These are phyloP conservation scores for Pseudocercospora crystallina DNA, from an alignment of 2,329 filamentous ascomycete species.

Conservation along the genomic window DNA sequence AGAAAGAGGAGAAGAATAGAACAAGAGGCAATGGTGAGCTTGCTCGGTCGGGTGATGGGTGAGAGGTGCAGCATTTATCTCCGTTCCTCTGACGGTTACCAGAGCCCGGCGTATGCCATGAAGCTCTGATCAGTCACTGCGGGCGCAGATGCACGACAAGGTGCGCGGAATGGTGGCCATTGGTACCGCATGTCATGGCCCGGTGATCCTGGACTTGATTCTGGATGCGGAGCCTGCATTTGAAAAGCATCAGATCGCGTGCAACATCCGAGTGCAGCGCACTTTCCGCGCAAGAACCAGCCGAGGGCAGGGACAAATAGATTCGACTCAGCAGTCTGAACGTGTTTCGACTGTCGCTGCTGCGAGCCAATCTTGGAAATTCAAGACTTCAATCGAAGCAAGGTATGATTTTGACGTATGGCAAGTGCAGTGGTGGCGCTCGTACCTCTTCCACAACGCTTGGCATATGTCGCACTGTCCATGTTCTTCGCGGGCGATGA, in stretches of 20 bases:
- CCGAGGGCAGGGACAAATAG: no score
- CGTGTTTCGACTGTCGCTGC: no score
- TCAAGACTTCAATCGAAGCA: not conserved
- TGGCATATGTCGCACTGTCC: conserved; percentile 1
- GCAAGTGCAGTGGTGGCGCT: conserved; percentile 8
- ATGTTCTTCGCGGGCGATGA: not conserved
- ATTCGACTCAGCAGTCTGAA: no score
- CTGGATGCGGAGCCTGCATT: not conserved
- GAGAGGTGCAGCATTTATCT: conserved; percentile 16
- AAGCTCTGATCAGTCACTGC: conserved; percentile 11
- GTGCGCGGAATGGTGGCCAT: conserved; percentile 13
- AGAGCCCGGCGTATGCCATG: conserved; percentile 14
- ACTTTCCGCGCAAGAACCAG: no score
- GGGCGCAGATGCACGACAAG: conserved; percentile 18
- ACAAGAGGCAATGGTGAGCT: not conserved
- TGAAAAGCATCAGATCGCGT: not conserved
- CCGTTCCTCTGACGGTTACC: conserved; percentile 7
- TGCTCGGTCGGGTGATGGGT: not conserved
- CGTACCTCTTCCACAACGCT: conserved; percentile 1
- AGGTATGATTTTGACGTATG: conserved; percentile 3
- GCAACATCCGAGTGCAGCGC: not conserved
- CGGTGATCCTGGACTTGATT: conserved; percentile 15
- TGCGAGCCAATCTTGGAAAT: no score
- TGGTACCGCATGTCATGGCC: conserved; percentile 13
- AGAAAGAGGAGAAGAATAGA: not conserved